Evolutionary conservation across 1,139 yeast genomes (phyloP), one percentile per base, ranked within the genome.

Genomic region (Kurtzmaniella quercitrusa): DNA sequence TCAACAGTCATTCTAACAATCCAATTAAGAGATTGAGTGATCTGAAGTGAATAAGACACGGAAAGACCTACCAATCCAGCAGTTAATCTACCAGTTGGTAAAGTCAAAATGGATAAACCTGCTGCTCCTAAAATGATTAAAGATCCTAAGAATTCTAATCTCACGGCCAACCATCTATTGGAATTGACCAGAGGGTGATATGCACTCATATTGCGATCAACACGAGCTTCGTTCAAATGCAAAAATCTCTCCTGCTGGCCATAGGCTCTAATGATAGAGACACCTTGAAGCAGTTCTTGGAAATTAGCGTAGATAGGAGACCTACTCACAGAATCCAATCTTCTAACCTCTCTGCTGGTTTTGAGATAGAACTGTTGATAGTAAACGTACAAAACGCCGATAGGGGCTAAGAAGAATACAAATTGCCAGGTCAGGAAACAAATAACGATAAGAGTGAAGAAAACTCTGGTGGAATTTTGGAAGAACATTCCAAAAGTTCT

Each of bases 1-100:
- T 91, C 98, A 44, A 91, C 98, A 0, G 96, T 89, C 98, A 91
- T 91, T 67, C 98, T 78, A 31, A 93, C 97, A 64, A 91, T 89
- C 98, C 98, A 91, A 65, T 91, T 91, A 65, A 93, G 77, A 0
- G 96, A 77, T 65, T 91, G 97, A 0, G 98, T 93, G 48, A 90
- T 78, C 64, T 90, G 96, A 53, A 93, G 75, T 3, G 98, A 93
- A 62, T 93, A 93, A 39, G 95, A 85, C 51, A 93, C 87, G 19
- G 96, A 86, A 54, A 93, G 74, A 73, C 98, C 98, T 58, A 91
- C 91, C 60, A 86, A 69, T 66, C 98, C 98, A 15, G 97, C 90
- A 18, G 91, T 79, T 37, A 90, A 73, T 25, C 70, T 63, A 12
- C 96, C 94, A 15, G 77, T 68, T 48, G 71, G 79, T 54, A 91